These are phyloP conservation scores for Mortierella sp. DNA, from an alignment of 371 early-diverging fungal genomes.

Conservation along the genomic window DNA sequence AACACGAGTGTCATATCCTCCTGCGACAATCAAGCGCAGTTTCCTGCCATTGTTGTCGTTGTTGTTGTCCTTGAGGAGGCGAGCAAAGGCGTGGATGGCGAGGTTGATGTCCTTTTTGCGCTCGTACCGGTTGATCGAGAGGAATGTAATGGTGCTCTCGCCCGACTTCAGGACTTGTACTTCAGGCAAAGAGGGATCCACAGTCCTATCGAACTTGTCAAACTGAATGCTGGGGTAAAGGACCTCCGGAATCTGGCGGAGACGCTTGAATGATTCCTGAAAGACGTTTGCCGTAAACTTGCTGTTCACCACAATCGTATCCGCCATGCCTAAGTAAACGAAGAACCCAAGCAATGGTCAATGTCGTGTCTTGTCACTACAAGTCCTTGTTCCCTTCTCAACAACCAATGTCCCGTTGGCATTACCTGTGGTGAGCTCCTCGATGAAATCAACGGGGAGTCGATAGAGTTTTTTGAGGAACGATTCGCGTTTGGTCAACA, in stretches of 20 bases:
- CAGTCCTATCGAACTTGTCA: slow-evolving; percentile 72
- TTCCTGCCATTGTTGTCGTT: slow-evolving; percentile 5
- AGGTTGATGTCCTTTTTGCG: slow-evolving; percentile 92
- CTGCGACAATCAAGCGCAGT: slow-evolving; percentile 83
- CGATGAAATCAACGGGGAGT: slow-evolving; percentile 84
- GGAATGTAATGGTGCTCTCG: slow-evolving; percentile 58
- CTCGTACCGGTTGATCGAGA: slow-evolving; percentile 95
- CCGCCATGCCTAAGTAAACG: slow-evolving; percentile 77
- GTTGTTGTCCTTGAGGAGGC: slow-evolving; percentile 45
- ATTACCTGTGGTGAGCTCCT: slow-evolving; percentile 87
- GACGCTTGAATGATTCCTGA: slow-evolving; percentile 73
- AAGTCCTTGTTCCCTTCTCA: background rate
- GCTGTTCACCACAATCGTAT: slow-evolving; percentile 92
- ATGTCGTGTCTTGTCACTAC: background rate
- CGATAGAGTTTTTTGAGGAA: slow-evolving; percentile 83
- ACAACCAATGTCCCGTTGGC: too few species aligned
- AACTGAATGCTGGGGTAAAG: slow-evolving; percentile 91
- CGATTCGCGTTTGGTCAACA: slow-evolving; percentile 77
- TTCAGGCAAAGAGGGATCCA: slow-evolving; percentile 66
- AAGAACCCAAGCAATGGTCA: background rate
- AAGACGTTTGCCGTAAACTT: slow-evolving; percentile 89
- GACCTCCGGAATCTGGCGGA: slow-evolving; percentile 74
- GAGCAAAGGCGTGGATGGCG: slow-evolving; percentile 84
- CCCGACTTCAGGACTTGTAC: slow-evolving; percentile 71
- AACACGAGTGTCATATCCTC: slow-evolving; percentile 91